These are phyloP conservation scores for Pichia thaimueangensis DNA, from an alignment of 805 yeast genomes.

Conservation along the genomic window DNA sequence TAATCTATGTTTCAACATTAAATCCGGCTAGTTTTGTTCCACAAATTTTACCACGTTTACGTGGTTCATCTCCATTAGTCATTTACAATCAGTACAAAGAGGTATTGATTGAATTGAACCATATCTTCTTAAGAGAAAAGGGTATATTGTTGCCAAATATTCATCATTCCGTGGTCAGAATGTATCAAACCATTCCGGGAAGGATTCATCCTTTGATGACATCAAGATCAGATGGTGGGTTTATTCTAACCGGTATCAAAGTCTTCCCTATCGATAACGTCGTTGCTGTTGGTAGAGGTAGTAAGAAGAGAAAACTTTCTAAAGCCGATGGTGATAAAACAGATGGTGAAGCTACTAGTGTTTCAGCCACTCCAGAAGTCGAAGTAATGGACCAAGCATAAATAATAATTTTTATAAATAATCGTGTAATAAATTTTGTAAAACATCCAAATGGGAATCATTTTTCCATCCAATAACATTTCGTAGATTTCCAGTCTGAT, in stretches of 20 bases:
- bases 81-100: slow-evolving; percentile 81
- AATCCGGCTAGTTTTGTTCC: slow-evolving; percentile 62
- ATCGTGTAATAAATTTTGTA: slow-evolving; percentile 15
- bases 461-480: slow-evolving; percentile 59
- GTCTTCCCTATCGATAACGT: slow-evolving; percentile 66
- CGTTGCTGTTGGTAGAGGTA: slow-evolving; percentile 65
- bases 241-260: slow-evolving; percentile 66
- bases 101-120: slow-evolving; percentile 64
- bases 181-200: slow-evolving; percentile 90
- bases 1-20: slow-evolving; percentile 67
- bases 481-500: slow-evolving; percentile 46
- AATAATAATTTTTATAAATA: not conserved
- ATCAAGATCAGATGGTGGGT: slow-evolving; percentile 89
- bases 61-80: slow-evolving; percentile 85
- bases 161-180: slow-evolving; percentile 73
- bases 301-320: slow-evolving; percentile 34
- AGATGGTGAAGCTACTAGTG: not conserved
- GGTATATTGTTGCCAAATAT: slow-evolving; percentile 78
- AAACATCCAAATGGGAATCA: slow-evolving; percentile 8
- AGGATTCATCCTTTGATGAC: slow-evolving; percentile 95
- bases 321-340: slow-evolving; percentile 12
- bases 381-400: not conserved
- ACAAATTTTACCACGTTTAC: slow-evolving; percentile 52
- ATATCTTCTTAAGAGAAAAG: slow-evolving; percentile 57
- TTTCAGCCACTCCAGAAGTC: slow-evolving; percentile 1